These are phyloP conservation scores for Penicillium sp. DNA, from an alignment of 2,329 filamentous ascomycete species.

Conservation along the genomic window DNA sequence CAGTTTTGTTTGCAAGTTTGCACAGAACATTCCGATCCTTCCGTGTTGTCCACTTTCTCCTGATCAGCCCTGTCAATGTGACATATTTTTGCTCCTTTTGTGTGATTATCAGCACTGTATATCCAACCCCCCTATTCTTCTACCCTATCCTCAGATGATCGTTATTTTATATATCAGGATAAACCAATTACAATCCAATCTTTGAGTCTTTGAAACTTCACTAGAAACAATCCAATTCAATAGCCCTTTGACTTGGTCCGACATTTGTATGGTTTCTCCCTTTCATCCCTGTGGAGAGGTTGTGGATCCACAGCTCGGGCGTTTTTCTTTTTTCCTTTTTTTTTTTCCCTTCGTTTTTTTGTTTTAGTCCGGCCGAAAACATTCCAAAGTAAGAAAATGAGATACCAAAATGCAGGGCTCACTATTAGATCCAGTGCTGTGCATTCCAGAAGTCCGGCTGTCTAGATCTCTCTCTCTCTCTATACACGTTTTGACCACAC, in stretches of 20 bases:
- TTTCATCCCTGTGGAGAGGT: conserved; percentile 5
- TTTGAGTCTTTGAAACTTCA: neutral
- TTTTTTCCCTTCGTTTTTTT: too few relatives aligned
- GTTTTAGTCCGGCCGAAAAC: neutral
- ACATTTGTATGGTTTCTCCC: conserved; percentile 5
- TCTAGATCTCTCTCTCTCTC: neutral
- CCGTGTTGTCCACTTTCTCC: conserved; percentile 6
- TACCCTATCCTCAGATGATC: neutral
- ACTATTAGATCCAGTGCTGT: neutral
- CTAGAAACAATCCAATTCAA: conserved; percentile 9
- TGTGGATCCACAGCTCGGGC: neutral
- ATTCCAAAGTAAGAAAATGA: neutral
- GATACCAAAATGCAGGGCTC: neutral
- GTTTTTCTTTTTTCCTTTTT: neutral
- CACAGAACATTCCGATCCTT: conserved; percentile 14
- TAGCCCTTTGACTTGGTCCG: neutral
- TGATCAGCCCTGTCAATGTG: conserved; percentile 11
- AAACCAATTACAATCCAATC: neutral
- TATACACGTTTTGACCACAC: neutral
- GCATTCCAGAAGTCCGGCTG: neutral
- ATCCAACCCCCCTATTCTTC: conserved; percentile 2
- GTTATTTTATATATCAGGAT: neutral
- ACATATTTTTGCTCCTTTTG: neutral
- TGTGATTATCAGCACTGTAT: neutral
- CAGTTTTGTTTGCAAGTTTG: conserved; percentile 16